Evolutionary conservation across 805 yeast genomes (phyloP), one percentile per base, ranked within the genome.

Genomic region (Metschnikowia similis): DNA sequence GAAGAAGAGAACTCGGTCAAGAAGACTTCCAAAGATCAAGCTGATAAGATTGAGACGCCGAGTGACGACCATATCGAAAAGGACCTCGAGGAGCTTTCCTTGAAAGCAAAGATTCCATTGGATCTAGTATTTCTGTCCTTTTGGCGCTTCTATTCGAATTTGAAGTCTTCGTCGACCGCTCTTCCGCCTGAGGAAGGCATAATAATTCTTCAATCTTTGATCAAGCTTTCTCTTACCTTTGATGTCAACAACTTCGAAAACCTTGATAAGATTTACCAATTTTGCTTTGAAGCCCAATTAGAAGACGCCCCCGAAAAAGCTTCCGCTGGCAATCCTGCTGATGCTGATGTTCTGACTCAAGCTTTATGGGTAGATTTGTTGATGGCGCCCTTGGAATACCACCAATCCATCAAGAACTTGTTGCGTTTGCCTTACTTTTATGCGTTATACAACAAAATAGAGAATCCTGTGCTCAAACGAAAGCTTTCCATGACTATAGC

Each of bases 151-250:
- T 76, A 87, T 50, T 65, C 74, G 32, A 76, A 76, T 41, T 63
- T 90, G 32, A 74, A 76, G 47, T 73, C 80, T 43, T 66, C 75
- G 8, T 81, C 85, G 52, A 85, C 88, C 0, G 85, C 83, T 44
- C 66, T 89, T n/a, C 71, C 89, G 0, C 61, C 79, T n/a, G 82
- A 78, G 29, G 92, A 87, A 52, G 80, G 81, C 48, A 77, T 87
- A 8, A 73, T 78, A 1, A 72, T 90, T 17, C 69, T 89, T 41
- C 84, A 83, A 51, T 80, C 85, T n/a, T 74, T 88, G 31, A 74
- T 85, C 46, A 79, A 77, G 53, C 66, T 91, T 41, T 76, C 89
- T 0, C 71, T 89, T 37, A 72, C 77, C 4, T 87, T 83, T 68
- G 87, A 87, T 61, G 86, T 89, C 6, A 70, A 76, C 0, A 79